Conservation (phyloP, 768 basidiomycete genomes). For the Clitopilus passeckerianus region DNA sequence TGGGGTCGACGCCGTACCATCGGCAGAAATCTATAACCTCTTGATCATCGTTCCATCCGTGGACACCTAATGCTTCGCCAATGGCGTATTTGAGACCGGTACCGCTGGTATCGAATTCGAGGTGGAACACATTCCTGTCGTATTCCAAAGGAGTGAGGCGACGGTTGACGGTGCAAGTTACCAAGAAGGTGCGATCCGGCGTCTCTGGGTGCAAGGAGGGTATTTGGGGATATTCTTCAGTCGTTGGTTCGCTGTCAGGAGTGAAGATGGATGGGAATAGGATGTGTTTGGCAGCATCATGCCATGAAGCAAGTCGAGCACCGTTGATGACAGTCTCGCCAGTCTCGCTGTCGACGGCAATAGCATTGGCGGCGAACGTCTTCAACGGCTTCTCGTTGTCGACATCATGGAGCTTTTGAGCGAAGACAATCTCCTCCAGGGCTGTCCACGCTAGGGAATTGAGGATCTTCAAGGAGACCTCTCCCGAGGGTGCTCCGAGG, state of each 20-base stretch:
- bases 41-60: slow-evolving; percentile 93
- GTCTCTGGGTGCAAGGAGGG: slow-evolving; percentile 82
- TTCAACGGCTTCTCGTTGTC: slow-evolving; percentile 32
- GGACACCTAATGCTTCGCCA: slow-evolving; percentile 94
- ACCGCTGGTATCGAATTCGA: slow-evolving; percentile 89
- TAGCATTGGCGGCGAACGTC: slow-evolving; percentile 68
- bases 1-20: slow-evolving; percentile 88
- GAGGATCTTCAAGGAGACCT: slow-evolving; percentile 46
- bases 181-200: slow-evolving; percentile 85
- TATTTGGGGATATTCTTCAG: slow-evolving; percentile 48
- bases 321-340: slow-evolving; percentile 58
- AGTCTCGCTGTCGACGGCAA: slow-evolving; percentile 56
- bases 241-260: slow-evolving; percentile 32
- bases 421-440: slow-evolving; percentile 51
- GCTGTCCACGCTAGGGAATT: slow-evolving; percentile 61
- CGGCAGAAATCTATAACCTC: slow-evolving; percentile 87
- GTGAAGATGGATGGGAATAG: slow-evolving; percentile 82
- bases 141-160: slow-evolving; percentile 94
- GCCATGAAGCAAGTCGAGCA: slow-evolving; percentile 65
- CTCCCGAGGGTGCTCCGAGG: slow-evolving; percentile 41
- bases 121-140: slow-evolving; percentile 97
- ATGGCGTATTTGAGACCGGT: slow-evolving; percentile 95
- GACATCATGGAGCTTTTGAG: slow-evolving; percentile 15
- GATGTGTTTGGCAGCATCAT: slow-evolving; percentile 83
- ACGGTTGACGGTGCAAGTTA: slow-evolving; percentile 91